Percentiles rank a stretch among this genome's conserved stretches.
Evolutionary conservation across 23 red algal species (phyloP).

Genomic region (Chondrus crispus): DNA sequence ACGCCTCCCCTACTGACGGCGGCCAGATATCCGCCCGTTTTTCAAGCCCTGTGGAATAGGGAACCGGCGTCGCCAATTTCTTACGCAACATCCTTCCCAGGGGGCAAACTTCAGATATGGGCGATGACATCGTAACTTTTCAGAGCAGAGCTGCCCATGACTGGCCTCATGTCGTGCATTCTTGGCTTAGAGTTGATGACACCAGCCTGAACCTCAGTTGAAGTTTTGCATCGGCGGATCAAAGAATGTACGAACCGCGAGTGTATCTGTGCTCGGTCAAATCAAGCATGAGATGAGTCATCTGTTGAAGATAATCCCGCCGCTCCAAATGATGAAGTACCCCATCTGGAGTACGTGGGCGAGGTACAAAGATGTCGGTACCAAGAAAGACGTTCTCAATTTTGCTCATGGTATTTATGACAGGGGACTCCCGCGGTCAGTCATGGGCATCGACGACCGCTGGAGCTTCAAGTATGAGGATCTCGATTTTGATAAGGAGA

Average conservation of each 20-base stretch:
- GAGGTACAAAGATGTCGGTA: slow-evolving; percentile 75
- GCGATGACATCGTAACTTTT: slow-evolving; percentile 60
- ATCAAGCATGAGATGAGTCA: no score
- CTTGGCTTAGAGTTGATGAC: slow-evolving; percentile 39
- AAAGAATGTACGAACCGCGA: not conserved
- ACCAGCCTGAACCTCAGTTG: not conserved
- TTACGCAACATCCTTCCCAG: slow-evolving; percentile 57
- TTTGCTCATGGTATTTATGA: slow-evolving; percentile 72
- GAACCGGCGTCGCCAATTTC: slow-evolving; percentile 82
- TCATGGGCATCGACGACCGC: slow-evolving; percentile 92
- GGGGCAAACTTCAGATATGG: slow-evolving; percentile 7
- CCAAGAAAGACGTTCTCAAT: slow-evolving; percentile 58
- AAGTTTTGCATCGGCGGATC: not conserved
- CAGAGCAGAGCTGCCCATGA: slow-evolving; percentile 76
- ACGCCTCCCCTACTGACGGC: slow-evolving; percentile 33
- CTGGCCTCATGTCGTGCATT: slow-evolving; percentile 63
- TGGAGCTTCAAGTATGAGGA: slow-evolving; percentile 87
- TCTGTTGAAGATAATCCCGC: no score
- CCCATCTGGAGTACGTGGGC: slow-evolving; percentile 97
- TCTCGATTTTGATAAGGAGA: slow-evolving; percentile 68
- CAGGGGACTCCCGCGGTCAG: slow-evolving; percentile 57
- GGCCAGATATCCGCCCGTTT: not conserved
- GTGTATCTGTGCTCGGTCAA: not conserved
- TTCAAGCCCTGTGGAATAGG: no score
- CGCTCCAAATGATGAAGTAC: slow-evolving; percentile 30